Evolutionary conservation across 2,329 filamentous ascomycete genomes (phyloP).

Genomic region (Corinectria fuckeliana): DNA sequence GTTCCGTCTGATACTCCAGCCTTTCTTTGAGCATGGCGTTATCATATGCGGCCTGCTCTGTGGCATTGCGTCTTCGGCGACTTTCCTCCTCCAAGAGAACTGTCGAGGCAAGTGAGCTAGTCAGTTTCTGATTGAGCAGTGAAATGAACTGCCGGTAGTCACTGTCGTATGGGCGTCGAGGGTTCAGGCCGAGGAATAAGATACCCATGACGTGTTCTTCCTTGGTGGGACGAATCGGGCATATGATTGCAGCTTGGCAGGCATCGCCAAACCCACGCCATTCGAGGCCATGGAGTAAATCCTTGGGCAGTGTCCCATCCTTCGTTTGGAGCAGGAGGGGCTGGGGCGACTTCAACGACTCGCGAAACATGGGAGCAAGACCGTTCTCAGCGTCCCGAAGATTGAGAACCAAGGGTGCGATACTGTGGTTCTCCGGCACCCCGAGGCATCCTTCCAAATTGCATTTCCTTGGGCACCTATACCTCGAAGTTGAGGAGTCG

Average conservation of each 20-base stretch:
- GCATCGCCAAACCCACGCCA: constrained; percentile 71
- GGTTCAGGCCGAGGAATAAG: constrained; percentile 73
- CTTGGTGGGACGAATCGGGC: constrained; percentile 71
- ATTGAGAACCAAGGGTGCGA: constrained; percentile 47
- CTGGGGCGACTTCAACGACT: constrained; percentile 46
- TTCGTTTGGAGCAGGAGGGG: constrained; percentile 50
- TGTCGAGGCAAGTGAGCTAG: constrained; percentile 72
- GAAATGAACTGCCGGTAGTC: constrained; percentile 74
- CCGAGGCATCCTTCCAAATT: constrained; percentile 54
- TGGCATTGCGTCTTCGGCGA: constrained; percentile 54
- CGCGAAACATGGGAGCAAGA: constrained; percentile 48
- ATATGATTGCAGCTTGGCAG: constrained; percentile 70
- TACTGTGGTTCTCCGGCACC: constrained; percentile 51
- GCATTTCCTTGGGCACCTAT: constrained; percentile 46
- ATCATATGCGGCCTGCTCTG: constrained; percentile 69
- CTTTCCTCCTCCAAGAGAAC: constrained; percentile 76
- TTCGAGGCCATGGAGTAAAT: constrained; percentile 63
- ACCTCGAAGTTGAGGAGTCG: constrained; percentile 34
- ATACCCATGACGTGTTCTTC: constrained; percentile 71
- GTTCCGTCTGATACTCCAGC: constrained; percentile 61
- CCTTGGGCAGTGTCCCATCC: constrained; percentile 62
- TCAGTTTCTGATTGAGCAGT: constrained; percentile 61
- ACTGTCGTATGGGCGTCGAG: constrained; percentile 73
- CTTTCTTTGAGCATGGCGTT: constrained; percentile 71
- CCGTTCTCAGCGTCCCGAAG: constrained; percentile 47